phyloP scores from a whole-genome alignment of 495 filamentous ascomycete genomes.

The Penicillium pancosmium region DNA sequence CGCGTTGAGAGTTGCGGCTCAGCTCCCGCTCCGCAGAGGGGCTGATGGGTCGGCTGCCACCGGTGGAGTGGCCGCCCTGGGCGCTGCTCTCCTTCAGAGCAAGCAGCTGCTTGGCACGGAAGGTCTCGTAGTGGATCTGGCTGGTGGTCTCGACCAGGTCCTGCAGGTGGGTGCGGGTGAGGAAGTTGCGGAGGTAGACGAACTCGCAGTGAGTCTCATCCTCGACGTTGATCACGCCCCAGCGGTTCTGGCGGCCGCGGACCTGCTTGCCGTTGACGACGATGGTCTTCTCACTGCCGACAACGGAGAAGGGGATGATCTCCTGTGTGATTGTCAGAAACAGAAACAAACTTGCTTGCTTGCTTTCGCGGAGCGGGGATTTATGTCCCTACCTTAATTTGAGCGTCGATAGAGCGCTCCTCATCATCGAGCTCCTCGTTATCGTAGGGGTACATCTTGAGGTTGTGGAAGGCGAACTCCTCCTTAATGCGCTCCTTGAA shows the following conservation, averaged over 20 bases:
- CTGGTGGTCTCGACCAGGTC: slow-evolving; percentile 99
- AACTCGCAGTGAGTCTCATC: slow-evolving; percentile 99
- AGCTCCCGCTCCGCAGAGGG: slow-evolving; percentile 92
- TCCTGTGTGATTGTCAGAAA: slow-evolving; percentile 53
- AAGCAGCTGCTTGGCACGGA: slow-evolving; percentile 98
- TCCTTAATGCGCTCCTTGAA: slow-evolving; percentile 99
- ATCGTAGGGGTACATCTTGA: slow-evolving; percentile 99
- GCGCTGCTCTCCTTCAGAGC: slow-evolving; percentile 97
- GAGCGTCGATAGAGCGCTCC: slow-evolving; percentile 87
- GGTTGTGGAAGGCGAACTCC: slow-evolving; percentile 98
- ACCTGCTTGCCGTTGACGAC: slow-evolving; percentile 97
- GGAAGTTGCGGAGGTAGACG: slow-evolving; percentile 95
- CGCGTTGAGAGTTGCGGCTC: slow-evolving; percentile 92
- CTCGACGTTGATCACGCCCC: slow-evolving; percentile 99
- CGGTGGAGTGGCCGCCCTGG: slow-evolving; percentile 63
- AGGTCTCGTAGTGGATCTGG: slow-evolving; percentile 99
- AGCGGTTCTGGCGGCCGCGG: slow-evolving; percentile 96
- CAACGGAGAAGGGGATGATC: slow-evolving; percentile 96
- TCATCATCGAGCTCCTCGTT: slow-evolving; percentile 98
- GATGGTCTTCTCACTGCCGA: slow-evolving; percentile 96
- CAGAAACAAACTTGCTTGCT: too few relatives aligned
- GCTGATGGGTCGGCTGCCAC: slow-evolving; percentile 87
- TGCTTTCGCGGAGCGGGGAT: too few relatives aligned
- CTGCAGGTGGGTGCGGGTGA: slow-evolving; percentile 93
- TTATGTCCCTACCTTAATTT: slow-evolving; percentile 77